phyloP scores from a whole-genome alignment of 2,329 filamentous ascomycete species.

The Claviceps digitariae region DNA sequence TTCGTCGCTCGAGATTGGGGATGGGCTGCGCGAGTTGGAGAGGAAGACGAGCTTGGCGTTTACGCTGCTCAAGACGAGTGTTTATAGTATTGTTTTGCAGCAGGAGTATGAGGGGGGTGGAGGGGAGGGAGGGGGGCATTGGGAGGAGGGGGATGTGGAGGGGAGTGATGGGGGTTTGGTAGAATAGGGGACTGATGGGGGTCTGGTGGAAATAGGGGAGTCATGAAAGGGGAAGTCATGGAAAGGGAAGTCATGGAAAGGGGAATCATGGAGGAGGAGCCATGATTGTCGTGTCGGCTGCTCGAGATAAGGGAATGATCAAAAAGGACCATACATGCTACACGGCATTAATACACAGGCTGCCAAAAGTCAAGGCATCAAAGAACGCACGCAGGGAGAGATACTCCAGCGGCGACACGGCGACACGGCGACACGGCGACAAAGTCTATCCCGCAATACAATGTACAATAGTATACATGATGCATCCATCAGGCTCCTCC shows the following conservation, averaged over 20 bases:
- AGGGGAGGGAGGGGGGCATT: slow-evolving; percentile 17
- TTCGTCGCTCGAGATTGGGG: slow-evolving; percentile 69
- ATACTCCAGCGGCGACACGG: background rate
- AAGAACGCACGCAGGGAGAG: too few species aligned
- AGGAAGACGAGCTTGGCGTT: slow-evolving; percentile 91
- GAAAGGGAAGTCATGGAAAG: too few species aligned
- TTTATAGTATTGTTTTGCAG: slow-evolving; percentile 97
- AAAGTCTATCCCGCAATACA: background rate
- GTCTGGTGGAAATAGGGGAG: too few species aligned
- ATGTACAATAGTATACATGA: background rate
- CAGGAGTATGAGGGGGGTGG: slow-evolving; percentile 77
- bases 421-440: too few species aligned
- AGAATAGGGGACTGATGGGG: too few species aligned
- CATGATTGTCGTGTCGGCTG: too few species aligned
- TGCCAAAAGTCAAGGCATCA: too few species aligned
- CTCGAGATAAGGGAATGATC: too few species aligned
- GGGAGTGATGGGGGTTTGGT: background rate
- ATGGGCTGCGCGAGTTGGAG: slow-evolving; percentile 77
- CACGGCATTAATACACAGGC: too few species aligned
- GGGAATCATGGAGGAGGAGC: too few species aligned
- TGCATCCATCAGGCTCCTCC: background rate
- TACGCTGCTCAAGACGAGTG: slow-evolving; percentile 91
- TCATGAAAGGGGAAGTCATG: too few species aligned
- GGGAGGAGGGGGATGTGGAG: background rate
- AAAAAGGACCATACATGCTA: too few species aligned